Percentiles rank a stretch among this genome's conserved stretches.
Evolutionary conservation across 129 eudicot species (phyloP).

Genomic region (Chrysanthemum seticuspe): DNA sequence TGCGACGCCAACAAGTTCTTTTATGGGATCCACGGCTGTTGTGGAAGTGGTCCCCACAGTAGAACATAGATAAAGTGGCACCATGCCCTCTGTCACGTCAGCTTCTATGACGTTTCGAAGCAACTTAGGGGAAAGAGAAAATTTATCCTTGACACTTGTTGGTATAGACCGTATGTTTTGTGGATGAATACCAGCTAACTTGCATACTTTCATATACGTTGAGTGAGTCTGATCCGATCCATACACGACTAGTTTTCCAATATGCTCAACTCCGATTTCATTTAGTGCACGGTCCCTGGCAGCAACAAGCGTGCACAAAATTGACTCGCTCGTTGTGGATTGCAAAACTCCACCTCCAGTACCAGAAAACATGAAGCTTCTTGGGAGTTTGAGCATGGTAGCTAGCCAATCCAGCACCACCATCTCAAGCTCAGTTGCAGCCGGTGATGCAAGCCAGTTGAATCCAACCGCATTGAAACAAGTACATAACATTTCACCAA

Average conservation of each 20-base stretch:
- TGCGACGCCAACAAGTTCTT: conserved; percentile 37
- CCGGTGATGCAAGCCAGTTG: conserved; percentile 50
- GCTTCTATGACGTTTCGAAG: conserved; percentile 30
- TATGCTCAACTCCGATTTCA: conserved; percentile 19
- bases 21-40: conserved; percentile 45
- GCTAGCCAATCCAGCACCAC: conserved; percentile 52
- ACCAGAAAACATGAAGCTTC: conserved; percentile 46
- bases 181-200: conserved; percentile 38
- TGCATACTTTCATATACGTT: conserved; percentile 30
- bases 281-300: conserved; percentile 38
- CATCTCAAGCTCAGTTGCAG: conserved; percentile 53
- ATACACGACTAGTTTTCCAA: conserved; percentile 41
- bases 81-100: conserved; percentile 48
- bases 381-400: conserved; percentile 42
- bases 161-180: conserved; percentile 34
- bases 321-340: conserved; percentile 38
- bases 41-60: conserved; percentile 55
- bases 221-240: conserved; percentile 56
- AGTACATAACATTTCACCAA: conserved; percentile 48
- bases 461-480: conserved; percentile 49
- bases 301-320: conserved; percentile 41
- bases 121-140: conserved; percentile 27
- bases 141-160: conserved; percentile 19
- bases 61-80: conserved; percentile 48
- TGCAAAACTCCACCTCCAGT: conserved; percentile 52